Evolutionary conservation across 2,329 filamentous ascomycete species (phyloP), one percentile per base, ranked within the genome.

Genomic region (Fonsecaea pedrosoi): DNA sequence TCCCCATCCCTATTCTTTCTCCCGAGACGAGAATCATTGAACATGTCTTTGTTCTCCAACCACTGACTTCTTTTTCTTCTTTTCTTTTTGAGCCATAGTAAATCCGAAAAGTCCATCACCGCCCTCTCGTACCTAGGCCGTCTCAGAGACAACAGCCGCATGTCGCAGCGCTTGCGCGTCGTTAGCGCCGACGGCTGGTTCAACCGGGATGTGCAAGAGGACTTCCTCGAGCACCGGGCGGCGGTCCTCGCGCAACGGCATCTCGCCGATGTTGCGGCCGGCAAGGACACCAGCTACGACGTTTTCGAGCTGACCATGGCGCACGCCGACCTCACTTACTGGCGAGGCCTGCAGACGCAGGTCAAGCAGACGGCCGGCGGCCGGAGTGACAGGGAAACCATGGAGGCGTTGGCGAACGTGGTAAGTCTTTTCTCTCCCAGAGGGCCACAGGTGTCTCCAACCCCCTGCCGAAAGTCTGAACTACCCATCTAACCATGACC

Each of bases 281-380:
- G 71, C 2, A 70, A 68, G 38, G 71, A 73, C 34, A 73, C 71
- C 13, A 73, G 71, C 55, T 72, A 70, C 60, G 65, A 66, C 25
- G 67, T 70, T 4, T 66, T 69, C 38, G 67, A 70, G 54, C 59
- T 73, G 15, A 72, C 71, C 34, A 72, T 73, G 71, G 71, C 71
- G 4, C 71, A 73, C 62, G 70, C 69, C n/a, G 71, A 73, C 58
- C 68, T 70, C 37, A 58, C 64, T n/a, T 73, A 73, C 48, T 73
- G 69, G 65, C 40, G 64, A 42, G 67, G 67, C 12, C 66, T 73
- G 34, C 66, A 66, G 64, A 64, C 65, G 2, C 64, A 70, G n/a
- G 60, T 71, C 32, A 57, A 63, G 13, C 60, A 64, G 35, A 63
- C 54, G 2, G 21, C 30, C 30, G 30, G 30, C 30, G 30, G 37